These are phyloP conservation scores for Tulasnella sp. DNA, from an alignment of 768 basidiomycete genomes.

Conservation along the genomic window DNA sequence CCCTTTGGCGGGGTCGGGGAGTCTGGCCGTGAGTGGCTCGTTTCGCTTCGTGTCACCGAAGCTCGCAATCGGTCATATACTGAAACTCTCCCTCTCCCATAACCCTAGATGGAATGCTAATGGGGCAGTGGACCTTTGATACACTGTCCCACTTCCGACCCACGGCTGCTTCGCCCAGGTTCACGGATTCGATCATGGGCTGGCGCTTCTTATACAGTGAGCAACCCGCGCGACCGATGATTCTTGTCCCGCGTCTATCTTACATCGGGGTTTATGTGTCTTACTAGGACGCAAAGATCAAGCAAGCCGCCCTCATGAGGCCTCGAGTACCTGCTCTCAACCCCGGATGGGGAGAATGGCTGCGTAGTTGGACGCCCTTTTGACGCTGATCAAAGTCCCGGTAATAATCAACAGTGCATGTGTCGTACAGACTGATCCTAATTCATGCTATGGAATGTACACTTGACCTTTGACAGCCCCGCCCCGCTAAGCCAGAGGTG, in stretches of 20 bases:
- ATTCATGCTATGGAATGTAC: too few relatives aligned
- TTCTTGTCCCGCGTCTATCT: not conserved
- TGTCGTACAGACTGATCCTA: too few relatives aligned
- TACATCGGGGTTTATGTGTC: not conserved
- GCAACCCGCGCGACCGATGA: not conserved
- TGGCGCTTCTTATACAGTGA: slow-evolving; percentile 39
- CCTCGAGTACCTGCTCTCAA: not conserved
- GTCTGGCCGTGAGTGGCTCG: slow-evolving; percentile 57
- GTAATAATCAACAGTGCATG: too few relatives aligned
- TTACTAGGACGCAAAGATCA: not conserved
- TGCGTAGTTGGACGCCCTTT: not conserved
- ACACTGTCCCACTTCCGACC: slow-evolving; percentile 70
- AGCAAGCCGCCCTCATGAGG: not conserved
- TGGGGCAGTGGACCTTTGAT: slow-evolving; percentile 71
- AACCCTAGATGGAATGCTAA: slow-evolving; percentile 50
- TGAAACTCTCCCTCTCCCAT: not conserved
- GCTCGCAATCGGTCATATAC: not conserved
- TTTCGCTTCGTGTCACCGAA: not conserved
- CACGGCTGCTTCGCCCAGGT: slow-evolving; percentile 45
- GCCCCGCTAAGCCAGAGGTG: too few relatives aligned
- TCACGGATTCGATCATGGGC: slow-evolving; percentile 39
- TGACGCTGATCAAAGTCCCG: not conserved
- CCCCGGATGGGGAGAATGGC: not conserved
- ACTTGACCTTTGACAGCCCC: too few relatives aligned
- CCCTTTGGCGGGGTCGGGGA: slow-evolving; percentile 72